Base-by-base conservation (phyloP, 345 rosid species). In the Limnanthes douglasii region DNA sequence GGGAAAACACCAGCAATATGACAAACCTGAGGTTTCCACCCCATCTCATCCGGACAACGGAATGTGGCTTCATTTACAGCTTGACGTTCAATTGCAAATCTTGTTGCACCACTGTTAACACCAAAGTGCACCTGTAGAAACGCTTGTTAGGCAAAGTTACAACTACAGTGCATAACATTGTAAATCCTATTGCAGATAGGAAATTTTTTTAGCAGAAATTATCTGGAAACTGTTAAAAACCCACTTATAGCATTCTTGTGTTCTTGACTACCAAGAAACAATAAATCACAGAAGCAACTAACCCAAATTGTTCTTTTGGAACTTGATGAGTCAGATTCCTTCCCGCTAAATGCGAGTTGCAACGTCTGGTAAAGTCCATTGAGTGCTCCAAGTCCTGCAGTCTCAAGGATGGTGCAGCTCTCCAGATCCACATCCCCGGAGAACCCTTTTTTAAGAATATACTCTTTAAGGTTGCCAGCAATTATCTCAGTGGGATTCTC, bases 61-160 rank as follows among this genome's bases (percentile, higher is more conserved):
- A 80, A 90, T 23, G 98, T 84, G 18, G 96, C 98, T 70, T 90
- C 98, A 57, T 90, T 90, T 18, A 80, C 81, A 25, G 94, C 98
- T 67, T 90, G 96, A 38, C 67, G 62, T 64, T 90, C 98, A 29
- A 90, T 59, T 11, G 92, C 95, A 9, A 90, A 90, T 53, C 68
- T 74, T 10, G 72, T 70, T 36, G 98, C 98, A 8, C 94, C 94
- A 36, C 98, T 90, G 48, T 84, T 90, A 33, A 90, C 98, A 36
- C 98, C 98, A 53, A 90, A 72, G 53, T 83, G 92, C 46, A 78
- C 41, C 95, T 83, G 64, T 39, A 50, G 46, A 46, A 46, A 12
- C 3, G 34, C n/a, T 50, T 23, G 30, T 25, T 7, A 21, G 18
- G 34, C n/a, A n/a, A n/a, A n/a, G n/a, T n/a, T n/a, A n/a, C n/a